Evolutionary conservation across 2,329 filamentous ascomycete genomes (phyloP).

Genomic region (Anthostomella pinea): DNA sequence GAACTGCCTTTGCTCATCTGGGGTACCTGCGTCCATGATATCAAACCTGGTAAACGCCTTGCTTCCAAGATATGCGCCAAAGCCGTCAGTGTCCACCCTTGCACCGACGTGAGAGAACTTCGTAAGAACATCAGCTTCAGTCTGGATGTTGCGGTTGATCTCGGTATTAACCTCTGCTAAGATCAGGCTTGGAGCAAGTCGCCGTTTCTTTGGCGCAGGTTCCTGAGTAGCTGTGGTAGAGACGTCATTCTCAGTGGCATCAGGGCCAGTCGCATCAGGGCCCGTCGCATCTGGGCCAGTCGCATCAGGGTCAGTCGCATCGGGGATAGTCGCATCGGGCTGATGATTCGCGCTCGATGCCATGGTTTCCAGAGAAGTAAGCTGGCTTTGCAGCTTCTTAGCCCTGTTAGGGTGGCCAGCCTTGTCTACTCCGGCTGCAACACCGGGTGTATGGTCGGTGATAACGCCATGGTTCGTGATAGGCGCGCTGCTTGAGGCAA

Average conservation of each 20-base stretch:
- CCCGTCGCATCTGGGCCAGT: no score
- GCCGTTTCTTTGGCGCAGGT: slow-evolving; percentile 24
- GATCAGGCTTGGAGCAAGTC: slow-evolving; percentile 21
- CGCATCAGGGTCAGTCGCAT: neutral
- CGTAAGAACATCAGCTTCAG: slow-evolving; percentile 27
- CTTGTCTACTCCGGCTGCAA: no score
- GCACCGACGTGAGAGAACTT: no score
- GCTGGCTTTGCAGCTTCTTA: no score
- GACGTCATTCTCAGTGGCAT: neutral
- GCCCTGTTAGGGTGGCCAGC: no score
- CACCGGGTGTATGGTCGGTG: no score
- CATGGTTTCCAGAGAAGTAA: no score
- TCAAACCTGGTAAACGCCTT: slow-evolving; percentile 26
- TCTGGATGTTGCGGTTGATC: slow-evolving; percentile 22
- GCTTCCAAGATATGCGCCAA: slow-evolving; percentile 23
- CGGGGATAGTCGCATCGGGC: no score
- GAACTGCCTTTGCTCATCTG: neutral
- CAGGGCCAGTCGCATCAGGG: neutral
- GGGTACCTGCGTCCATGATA: slow-evolving; percentile 14
- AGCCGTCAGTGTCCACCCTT: neutral
- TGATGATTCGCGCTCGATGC: no score
- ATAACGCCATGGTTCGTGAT: no score
- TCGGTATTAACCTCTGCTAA: slow-evolving; percentile 17
- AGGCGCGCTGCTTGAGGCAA: no score
- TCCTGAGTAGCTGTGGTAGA: slow-evolving; percentile 1